Percentiles rank a stretch among this genome's conserved stretches.
Evolutionary conservation across 768 basidiomycete species (phyloP).

Genomic region (Boletus sp.): DNA sequence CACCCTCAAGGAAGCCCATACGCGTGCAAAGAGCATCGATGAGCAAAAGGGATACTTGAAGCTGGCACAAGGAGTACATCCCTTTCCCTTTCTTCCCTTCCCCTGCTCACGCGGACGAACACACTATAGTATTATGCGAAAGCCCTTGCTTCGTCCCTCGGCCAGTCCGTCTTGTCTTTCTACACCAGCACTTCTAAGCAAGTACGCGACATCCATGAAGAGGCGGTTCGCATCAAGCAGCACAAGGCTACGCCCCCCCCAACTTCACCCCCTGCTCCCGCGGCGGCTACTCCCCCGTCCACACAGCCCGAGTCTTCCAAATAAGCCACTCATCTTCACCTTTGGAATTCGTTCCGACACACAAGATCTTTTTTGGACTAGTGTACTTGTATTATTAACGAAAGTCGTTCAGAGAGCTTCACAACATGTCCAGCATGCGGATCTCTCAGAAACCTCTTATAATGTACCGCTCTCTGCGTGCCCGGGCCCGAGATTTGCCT

Average conservation of each 20-base stretch:
- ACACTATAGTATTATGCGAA: slow-evolving; percentile 65
- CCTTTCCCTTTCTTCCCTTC: not conserved
- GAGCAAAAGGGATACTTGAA: slow-evolving; percentile 77
- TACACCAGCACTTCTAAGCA: slow-evolving; percentile 90
- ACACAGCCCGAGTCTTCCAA: slow-evolving; percentile 12
- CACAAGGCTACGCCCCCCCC: slow-evolving; percentile 41
- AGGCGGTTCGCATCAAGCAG: slow-evolving; percentile 77
- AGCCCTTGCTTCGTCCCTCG: slow-evolving; percentile 72
- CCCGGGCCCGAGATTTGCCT: not conserved
- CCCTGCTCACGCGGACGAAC: slow-evolving; percentile 1
- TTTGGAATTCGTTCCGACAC: not conserved
- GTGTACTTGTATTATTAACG: slow-evolving; percentile 10
- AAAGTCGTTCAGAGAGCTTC: not conserved
- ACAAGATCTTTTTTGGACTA: not conserved
- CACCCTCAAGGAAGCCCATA: slow-evolving; percentile 58
- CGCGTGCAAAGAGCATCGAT: slow-evolving; percentile 72
- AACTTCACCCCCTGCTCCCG: slow-evolving; percentile 11
- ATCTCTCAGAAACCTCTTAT: not conserved
- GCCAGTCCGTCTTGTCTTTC: slow-evolving; percentile 73
- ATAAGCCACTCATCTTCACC: not conserved
- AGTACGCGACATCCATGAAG: slow-evolving; percentile 88
- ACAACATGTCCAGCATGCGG: not conserved
- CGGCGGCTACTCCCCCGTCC: slow-evolving; percentile 1
- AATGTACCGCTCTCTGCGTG: not conserved
- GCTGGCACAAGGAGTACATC: slow-evolving; percentile 60